These are phyloP conservation scores for Spirogloea muscicola DNA, from an alignment of 139 green algal species.

Conservation along the genomic window DNA sequence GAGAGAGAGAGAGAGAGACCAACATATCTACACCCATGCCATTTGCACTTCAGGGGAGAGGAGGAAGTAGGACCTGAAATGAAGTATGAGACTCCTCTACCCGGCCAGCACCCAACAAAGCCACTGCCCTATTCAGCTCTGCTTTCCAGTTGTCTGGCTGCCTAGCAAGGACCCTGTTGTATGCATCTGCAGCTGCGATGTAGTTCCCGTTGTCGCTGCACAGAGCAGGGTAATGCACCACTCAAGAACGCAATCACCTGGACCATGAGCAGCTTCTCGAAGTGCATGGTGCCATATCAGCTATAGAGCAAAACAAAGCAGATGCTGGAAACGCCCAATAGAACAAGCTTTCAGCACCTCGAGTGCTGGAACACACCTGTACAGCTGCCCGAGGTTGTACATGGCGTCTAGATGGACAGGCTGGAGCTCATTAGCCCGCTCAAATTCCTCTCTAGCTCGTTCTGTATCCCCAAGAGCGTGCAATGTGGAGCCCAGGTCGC, in stretches of 20 bases:
- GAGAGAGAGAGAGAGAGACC: too few species aligned
- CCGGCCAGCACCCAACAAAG: constrained; percentile 50
- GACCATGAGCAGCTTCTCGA: too few species aligned
- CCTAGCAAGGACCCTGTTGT: constrained; percentile 54
- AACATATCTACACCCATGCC: too few species aligned
- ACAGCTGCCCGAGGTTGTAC: constrained; percentile 66
- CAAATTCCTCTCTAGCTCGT: constrained; percentile 49
- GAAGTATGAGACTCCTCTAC: constrained; percentile 53
- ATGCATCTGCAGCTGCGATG: constrained; percentile 48
- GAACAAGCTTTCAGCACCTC: too few species aligned
- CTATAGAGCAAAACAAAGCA: too few species aligned
- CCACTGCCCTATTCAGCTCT: constrained; percentile 64
- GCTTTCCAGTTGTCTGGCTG: constrained; percentile 56
- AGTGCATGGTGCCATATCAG: too few species aligned
- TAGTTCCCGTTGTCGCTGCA: constrained; percentile 57
- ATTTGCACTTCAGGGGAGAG: too few species aligned
- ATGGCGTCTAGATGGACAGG: constrained; percentile 56
- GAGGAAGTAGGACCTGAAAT: too few species aligned
- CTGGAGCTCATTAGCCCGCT: constrained; percentile 45
- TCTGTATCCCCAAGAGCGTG: constrained; percentile 52
- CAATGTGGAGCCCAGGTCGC: constrained; percentile 63
- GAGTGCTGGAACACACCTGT: too few species aligned
- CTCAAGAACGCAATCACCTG: too few species aligned
- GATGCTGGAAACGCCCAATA: too few species aligned
- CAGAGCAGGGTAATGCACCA: too few species aligned